Percentiles rank a stretch among this genome's conserved stretches.
Conservation (phyloP, 805 yeast genomes). For the Ogataea paradorogensis region DNA sequence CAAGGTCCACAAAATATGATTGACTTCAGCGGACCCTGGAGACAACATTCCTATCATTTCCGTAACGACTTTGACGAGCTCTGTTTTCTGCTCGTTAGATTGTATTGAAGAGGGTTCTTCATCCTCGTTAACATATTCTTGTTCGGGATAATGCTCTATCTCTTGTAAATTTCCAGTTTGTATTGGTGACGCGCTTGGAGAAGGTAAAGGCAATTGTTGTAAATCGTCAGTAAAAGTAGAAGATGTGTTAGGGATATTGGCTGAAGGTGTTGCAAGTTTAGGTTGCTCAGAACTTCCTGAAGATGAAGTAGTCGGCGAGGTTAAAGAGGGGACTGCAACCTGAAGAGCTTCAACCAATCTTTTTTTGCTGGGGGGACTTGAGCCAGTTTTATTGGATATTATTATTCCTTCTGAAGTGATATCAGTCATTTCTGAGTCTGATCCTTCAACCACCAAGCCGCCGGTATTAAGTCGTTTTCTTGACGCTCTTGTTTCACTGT, state of each 20-base stretch:
- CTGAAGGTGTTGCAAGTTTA: slow-evolving; percentile 15
- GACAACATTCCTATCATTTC: slow-evolving; percentile 39
- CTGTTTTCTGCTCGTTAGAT: slow-evolving; percentile 17
- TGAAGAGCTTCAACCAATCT: slow-evolving; percentile 17
- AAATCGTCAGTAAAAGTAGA: slow-evolving; percentile 23
- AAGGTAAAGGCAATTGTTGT: slow-evolving; percentile 58
- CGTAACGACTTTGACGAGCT: slow-evolving; percentile 38
- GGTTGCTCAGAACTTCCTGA: slow-evolving; percentile 15
- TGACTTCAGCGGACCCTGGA: slow-evolving; percentile 46
- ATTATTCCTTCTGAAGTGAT: slow-evolving; percentile 13
- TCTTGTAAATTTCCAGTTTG: slow-evolving; percentile 33
- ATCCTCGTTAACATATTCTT: not conserved
- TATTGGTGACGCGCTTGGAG: slow-evolving; percentile 63
- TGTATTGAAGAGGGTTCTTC: not conserved
- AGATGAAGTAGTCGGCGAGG: slow-evolving; percentile 19
- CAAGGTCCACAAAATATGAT: slow-evolving; percentile 44
- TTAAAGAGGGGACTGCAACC: slow-evolving; percentile 4
- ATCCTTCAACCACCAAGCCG: slow-evolving; percentile 5
- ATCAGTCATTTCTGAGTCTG: slow-evolving; percentile 23
- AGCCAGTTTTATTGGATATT: slow-evolving; percentile 12
- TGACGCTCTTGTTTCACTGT: slow-evolving; percentile 8
- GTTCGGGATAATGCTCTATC: slow-evolving; percentile 22
- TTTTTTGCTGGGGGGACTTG: slow-evolving; percentile 22
- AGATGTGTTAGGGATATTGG: slow-evolving; percentile 5
- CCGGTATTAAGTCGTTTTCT: slow-evolving; percentile 21